A percentile compares a stretch with the other conserved stretches of the same genome.
Conservation (phyloP, 2,329 filamentous ascomycete genomes). For the Macrophomina tecta region DNA sequence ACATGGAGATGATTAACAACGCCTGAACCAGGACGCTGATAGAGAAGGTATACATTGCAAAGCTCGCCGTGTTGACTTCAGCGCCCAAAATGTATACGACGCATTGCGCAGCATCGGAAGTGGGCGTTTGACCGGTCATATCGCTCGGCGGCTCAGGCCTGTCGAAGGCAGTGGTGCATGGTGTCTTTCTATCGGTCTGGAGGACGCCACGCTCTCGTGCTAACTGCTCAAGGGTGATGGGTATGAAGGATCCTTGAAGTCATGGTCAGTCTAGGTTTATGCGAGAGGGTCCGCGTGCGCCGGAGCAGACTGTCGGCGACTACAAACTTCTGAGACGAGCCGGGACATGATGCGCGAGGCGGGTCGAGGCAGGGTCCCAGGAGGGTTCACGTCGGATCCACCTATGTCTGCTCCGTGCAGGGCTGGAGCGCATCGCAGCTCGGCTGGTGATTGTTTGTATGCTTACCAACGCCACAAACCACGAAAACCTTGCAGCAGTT, state of each 20-base stretch:
- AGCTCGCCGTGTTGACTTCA: slow-evolving; percentile 93
- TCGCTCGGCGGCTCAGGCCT: slow-evolving; percentile 32
- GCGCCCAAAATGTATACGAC: slow-evolving; percentile 80
- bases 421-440: not conserved
- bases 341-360: not conserved
- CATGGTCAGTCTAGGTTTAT: slow-evolving; percentile 5
- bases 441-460: not conserved
- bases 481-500: slow-evolving; percentile 71
- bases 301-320: not conserved
- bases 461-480: slow-evolving; percentile 79
- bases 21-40: slow-evolving; percentile 89
- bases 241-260: slow-evolving; percentile 81
- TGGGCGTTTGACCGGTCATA: slow-evolving; percentile 32
- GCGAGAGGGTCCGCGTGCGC: not conserved
- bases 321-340: not conserved
- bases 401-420: slow-evolving; percentile 1
- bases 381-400: not conserved
- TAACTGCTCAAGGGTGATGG: slow-evolving; percentile 91
- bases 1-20: slow-evolving; percentile 92
- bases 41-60: slow-evolving; percentile 98
- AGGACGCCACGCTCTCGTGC: slow-evolving; percentile 91
- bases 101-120: slow-evolving; percentile 64
- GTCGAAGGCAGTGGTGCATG: slow-evolving; percentile 64
- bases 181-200: slow-evolving; percentile 74
- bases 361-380: not conserved